Evolutionary conservation across 768 basidiomycete genomes (phyloP).

Genomic region (Fomitopsis pulvina): DNA sequence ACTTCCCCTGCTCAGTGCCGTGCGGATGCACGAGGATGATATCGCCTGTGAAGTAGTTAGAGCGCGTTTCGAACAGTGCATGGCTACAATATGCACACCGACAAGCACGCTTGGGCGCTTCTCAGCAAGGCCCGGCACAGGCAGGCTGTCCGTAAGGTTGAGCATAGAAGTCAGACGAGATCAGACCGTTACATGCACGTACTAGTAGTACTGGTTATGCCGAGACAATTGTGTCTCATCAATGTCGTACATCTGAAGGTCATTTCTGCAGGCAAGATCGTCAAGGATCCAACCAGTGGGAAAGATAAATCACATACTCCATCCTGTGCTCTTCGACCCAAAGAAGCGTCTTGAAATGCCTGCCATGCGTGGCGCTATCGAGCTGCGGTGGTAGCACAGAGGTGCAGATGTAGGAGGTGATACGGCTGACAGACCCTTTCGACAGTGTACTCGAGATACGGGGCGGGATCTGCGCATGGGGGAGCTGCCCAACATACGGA

Average conservation of each 20-base stretch:
- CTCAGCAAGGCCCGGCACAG: constrained; percentile 14
- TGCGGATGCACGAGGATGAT: constrained; percentile 32
- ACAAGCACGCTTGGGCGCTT: constrained; percentile 9
- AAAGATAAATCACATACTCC: constrained; percentile 15
- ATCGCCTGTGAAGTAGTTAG: constrained; percentile 40
- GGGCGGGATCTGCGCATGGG: constrained; percentile 10
- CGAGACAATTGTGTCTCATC: constrained; percentile 5
- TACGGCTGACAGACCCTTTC: background rate
- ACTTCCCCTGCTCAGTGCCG: constrained; percentile 33
- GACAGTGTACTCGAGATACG: constrained; percentile 7
- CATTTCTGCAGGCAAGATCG: constrained; percentile 19
- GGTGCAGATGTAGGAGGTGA: background rate
- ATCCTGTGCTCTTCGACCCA: constrained; percentile 44
- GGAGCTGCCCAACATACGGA: constrained; percentile 13
- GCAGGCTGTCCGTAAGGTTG: constrained; percentile 2
- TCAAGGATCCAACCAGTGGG: background rate
- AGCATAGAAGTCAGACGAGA: background rate
- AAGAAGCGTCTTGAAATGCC: constrained; percentile 43
- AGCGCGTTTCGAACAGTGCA: background rate
- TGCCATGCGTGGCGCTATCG: constrained; percentile 33
- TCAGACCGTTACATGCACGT: background rate
- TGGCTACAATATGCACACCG: background rate
- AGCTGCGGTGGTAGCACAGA: constrained; percentile 35
- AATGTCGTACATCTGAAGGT: constrained; percentile 25
- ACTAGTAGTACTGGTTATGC: constrained; percentile 9